Conservation (phyloP, 2,329 filamentous ascomycete species). For the Akanthomyces muscarius region DNA sequence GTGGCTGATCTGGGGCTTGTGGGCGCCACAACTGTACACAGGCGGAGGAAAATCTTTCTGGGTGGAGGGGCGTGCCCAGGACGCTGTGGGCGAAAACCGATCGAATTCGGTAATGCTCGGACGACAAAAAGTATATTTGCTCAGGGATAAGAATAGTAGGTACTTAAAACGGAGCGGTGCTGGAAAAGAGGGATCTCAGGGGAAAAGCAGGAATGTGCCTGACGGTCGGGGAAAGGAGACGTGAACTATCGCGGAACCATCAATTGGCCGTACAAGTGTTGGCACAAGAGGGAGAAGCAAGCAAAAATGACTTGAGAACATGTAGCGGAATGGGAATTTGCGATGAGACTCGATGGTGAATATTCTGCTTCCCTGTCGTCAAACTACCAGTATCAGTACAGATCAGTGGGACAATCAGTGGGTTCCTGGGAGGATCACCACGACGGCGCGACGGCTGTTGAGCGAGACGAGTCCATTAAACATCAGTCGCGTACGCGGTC, state of each 20-base stretch:
- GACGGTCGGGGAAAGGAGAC: too few species aligned
- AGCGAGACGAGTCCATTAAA: neutral
- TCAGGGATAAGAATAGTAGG: neutral
- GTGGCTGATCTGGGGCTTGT: slow-evolving; percentile 10
- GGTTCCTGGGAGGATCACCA: neutral
- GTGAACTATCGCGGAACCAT: too few species aligned
- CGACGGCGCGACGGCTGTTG: neutral
- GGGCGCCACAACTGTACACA: slow-evolving; percentile 2
- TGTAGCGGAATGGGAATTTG: neutral
- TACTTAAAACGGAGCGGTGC: neutral
- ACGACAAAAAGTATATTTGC: neutral
- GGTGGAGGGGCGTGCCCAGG: neutral
- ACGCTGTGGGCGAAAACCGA: neutral
- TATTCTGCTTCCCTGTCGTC: neutral
- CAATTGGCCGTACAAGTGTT: too few species aligned
- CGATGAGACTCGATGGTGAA: neutral
- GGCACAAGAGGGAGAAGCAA: neutral
- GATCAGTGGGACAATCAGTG: slow-evolving; percentile 7
- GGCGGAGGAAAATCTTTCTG: neutral
- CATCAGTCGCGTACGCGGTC: neutral
- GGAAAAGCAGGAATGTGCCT: too few species aligned
- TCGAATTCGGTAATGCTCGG: neutral
- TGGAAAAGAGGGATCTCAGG: neutral
- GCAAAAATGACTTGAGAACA: neutral
- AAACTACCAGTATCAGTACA: neutral